Evolutionary conservation across 495 filamentous ascomycete species (phyloP).

Genomic region (Aspergillus ellipticus): DNA sequence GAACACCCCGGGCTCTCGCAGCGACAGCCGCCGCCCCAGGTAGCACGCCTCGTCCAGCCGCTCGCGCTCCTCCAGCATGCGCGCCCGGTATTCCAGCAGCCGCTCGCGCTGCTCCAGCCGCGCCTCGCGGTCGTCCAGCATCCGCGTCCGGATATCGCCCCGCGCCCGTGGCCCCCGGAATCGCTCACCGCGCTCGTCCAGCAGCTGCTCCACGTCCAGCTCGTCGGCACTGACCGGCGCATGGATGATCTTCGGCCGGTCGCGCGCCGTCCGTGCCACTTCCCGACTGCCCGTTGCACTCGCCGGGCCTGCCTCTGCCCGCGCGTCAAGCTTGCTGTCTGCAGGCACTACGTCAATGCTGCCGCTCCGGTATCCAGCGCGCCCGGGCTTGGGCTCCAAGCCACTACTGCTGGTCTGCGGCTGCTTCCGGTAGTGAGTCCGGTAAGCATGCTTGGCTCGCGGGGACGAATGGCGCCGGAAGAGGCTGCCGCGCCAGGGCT

Average conservation of each 20-base stretch:
- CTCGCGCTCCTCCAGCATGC: conserved; percentile 22
- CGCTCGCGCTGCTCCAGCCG: conserved; percentile 26
- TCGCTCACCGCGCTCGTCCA: conserved; percentile 11
- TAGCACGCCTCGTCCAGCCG: conserved; percentile 18
- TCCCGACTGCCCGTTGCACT: conserved; percentile 1
- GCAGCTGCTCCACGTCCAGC: conserved; percentile 16
- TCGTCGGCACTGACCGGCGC: conserved; percentile 11
- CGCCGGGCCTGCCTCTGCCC: not conserved
- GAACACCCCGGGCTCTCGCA: conserved; percentile 12
- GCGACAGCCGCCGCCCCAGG: conserved; percentile 14
- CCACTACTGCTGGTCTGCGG: conserved; percentile 1
- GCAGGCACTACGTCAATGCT: conserved; percentile 16
- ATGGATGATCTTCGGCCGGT: conserved; percentile 21
- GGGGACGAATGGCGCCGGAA: conserved; percentile 16
- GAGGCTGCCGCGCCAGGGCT: conserved; percentile 17
- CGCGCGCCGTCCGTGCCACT: conserved; percentile 8
- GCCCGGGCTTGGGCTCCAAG: not conserved
- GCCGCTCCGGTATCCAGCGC: conserved; percentile 6
- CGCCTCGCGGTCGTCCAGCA: conserved; percentile 30
- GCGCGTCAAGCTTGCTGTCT: conserved; percentile 5
- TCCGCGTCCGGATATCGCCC: conserved; percentile 28
- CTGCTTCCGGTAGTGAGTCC: conserved; percentile 18
- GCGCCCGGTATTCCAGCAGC: conserved; percentile 15
- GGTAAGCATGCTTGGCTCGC: conserved; percentile 8
- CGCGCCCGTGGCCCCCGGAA: conserved; percentile 9